A percentile compares a stretch with the other conserved stretches of the same genome.
Conservation (phyloP, 2,329 filamentous ascomycete genomes). For the Fusarium algeriense region DNA sequence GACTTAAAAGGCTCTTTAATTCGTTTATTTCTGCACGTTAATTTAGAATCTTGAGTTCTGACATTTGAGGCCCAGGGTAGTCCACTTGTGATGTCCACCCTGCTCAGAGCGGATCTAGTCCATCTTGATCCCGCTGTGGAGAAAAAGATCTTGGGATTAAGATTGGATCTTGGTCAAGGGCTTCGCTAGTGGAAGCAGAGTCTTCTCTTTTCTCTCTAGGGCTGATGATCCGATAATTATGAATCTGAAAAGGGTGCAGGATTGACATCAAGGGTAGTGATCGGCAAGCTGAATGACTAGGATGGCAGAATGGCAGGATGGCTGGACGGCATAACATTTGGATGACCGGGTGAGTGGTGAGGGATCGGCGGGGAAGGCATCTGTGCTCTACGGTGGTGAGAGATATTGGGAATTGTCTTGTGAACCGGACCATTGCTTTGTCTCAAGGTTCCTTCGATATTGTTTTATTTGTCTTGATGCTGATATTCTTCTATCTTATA, state of each 20-base stretch:
- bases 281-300: slow-evolving; percentile 23
- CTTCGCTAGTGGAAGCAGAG: not conserved
- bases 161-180: slow-evolving; percentile 23
- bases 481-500: not conserved
- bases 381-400: not conserved
- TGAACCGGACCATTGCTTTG: not conserved
- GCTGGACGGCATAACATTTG: too few relatives aligned
- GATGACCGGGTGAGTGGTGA: slow-evolving; percentile 19
- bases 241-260: slow-evolving; percentile 13
- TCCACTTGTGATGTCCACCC: not conserved
- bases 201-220: slow-evolving; percentile 2
- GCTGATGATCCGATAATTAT: slow-evolving; percentile 8
- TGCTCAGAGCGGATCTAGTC: slow-evolving; percentile 4
- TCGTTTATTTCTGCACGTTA: too few relatives aligned
- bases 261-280: slow-evolving; percentile 22
- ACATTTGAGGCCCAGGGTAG: too few relatives aligned
- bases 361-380: not conserved
- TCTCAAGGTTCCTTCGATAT: not conserved
- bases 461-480: not conserved
- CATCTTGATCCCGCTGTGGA: slow-evolving; percentile 23
- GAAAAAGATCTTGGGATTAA: slow-evolving; percentile 6
- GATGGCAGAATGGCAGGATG: not conserved
- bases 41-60: too few relatives aligned
- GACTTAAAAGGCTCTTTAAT: slow-evolving; percentile 61
- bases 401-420: not conserved